Evolutionary conservation across 768 basidiomycete genomes (phyloP).

Genomic region (Mycena kentingensis): DNA sequence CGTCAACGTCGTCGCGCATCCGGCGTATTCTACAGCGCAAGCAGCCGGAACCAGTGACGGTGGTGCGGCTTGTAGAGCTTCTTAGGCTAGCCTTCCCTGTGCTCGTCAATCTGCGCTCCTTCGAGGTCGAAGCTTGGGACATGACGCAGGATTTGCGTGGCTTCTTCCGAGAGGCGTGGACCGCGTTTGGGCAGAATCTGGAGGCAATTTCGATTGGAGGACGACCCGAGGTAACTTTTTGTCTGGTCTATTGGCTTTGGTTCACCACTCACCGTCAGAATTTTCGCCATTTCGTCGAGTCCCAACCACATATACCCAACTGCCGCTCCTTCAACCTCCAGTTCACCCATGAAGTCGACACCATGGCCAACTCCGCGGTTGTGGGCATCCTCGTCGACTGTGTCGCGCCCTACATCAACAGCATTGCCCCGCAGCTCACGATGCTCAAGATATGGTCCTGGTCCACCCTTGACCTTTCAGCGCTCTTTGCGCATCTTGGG

Average conservation of each 20-base stretch:
- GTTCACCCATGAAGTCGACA: slow-evolving; percentile 37
- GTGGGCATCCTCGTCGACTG: slow-evolving; percentile 29
- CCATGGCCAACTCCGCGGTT: slow-evolving; percentile 22
- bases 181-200: slow-evolving; percentile 40
- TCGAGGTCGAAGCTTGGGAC: slow-evolving; percentile 46
- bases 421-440: slow-evolving; percentile 35
- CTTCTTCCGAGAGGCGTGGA: slow-evolving; percentile 42
- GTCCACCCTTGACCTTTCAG: slow-evolving; percentile 43
- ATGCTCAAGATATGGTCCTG: slow-evolving; percentile 43
- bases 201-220: slow-evolving; percentile 39
- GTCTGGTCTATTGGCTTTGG: neutral
- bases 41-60: slow-evolving; percentile 14
- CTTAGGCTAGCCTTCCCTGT: slow-evolving; percentile 34
- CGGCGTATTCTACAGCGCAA: too few relatives aligned
- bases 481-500: slow-evolving; percentile 37
- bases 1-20: neutral
- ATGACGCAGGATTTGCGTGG: slow-evolving; percentile 33
- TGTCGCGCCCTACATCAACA: slow-evolving; percentile 45
- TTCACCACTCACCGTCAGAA: slow-evolving; percentile 12
- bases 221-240: slow-evolving; percentile 30
- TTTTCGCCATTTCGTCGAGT: slow-evolving; percentile 35
- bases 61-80: slow-evolving; percentile 31
- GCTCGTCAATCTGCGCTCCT: slow-evolving; percentile 34
- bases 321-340: slow-evolving; percentile 41
- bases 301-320: slow-evolving; percentile 33